Evolutionary conservation across 495 filamentous ascomycete genomes (phyloP).

Genomic region (Glonium stellatum): DNA sequence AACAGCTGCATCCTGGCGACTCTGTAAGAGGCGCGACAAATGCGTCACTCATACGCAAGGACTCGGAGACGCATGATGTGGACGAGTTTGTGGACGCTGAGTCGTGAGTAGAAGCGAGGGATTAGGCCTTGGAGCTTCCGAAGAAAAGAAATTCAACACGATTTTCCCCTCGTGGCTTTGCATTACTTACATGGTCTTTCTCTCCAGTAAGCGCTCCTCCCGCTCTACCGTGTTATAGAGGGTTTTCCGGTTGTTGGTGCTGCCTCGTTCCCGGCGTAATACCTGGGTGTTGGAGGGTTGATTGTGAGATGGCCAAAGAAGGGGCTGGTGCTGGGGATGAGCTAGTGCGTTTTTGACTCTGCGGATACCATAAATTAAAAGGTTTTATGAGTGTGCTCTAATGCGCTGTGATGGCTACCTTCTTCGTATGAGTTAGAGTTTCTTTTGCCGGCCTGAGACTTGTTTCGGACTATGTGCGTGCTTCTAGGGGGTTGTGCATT

Average conservation of each 20-base stretch:
- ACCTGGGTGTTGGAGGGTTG: too few relatives aligned
- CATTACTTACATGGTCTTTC: neutral
- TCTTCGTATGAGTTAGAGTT: neutral
- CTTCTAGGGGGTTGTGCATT: neutral
- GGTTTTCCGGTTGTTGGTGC: neutral
- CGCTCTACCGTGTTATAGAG: neutral
- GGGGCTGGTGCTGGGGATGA: too few relatives aligned
- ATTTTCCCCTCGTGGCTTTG: neutral
- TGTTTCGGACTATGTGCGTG: neutral
- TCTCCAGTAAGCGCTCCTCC: neutral
- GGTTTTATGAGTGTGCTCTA: neutral
- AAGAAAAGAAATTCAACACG: neutral
- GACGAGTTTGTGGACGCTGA: conserved; percentile 58
- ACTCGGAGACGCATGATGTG: conserved; percentile 44
- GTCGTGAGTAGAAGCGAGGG: conserved; percentile 17
- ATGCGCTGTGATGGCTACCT: neutral
- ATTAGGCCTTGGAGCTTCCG: neutral
- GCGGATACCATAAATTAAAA: too few relatives aligned
- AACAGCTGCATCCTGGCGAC: neutral
- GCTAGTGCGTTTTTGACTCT: too few relatives aligned
- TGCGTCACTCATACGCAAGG: conserved; percentile 39
- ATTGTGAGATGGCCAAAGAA: too few relatives aligned
- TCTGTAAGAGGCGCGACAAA: conserved; percentile 1
- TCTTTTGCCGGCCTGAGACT: neutral
- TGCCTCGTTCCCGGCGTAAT: too few relatives aligned